A percentile compares a stretch with the other conserved stretches of the same genome.
These are phyloP conservation scores for rapeseed (Brassica napus) DNA, from an alignment of 345 rosid genomes.

Conservation along the genomic window DNA sequence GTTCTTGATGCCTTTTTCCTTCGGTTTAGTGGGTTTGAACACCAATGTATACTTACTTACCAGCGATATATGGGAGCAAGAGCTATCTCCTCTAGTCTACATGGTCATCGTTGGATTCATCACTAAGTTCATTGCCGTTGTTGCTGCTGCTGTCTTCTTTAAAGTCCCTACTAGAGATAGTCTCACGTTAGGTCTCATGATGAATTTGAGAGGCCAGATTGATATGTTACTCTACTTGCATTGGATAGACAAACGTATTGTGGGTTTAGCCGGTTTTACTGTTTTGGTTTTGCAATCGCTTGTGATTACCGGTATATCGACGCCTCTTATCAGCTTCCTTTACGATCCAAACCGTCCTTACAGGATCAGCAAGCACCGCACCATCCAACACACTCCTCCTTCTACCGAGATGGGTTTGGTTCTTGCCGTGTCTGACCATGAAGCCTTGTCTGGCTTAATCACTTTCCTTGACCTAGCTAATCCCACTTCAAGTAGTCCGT, in stretches of 20 bases:
- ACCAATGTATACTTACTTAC: conserved; percentile 49
- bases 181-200: conserved; percentile 56
- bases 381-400: conserved; percentile 69
- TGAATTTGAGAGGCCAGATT: conserved; percentile 69
- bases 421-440: conserved; percentile 51
- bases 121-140: conserved; percentile 43
- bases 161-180: conserved; percentile 53
- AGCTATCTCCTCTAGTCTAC: conserved; percentile 47
- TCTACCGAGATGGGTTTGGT: conserved; percentile 47
- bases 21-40: conserved; percentile 51
- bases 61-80: conserved; percentile 41
- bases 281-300: conserved; percentile 47
- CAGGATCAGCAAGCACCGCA: conserved; percentile 64
- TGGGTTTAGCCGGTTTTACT: conserved; percentile 45
- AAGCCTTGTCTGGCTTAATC: conserved; percentile 46
- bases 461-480: conserved; percentile 59
- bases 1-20: conserved; percentile 65
- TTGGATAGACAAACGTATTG: conserved; percentile 60
- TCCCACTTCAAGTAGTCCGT: conserved; percentile 47
- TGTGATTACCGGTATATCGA: conserved; percentile 35
- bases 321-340: conserved; percentile 57
- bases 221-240: conserved; percentile 56
- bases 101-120: conserved; percentile 44
- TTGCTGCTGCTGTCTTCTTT: conserved; percentile 37
- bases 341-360: conserved; percentile 76